Evolutionary conservation across 2,329 filamentous ascomycete genomes (phyloP).

Genomic region (Aureobasidium pullulans): DNA sequence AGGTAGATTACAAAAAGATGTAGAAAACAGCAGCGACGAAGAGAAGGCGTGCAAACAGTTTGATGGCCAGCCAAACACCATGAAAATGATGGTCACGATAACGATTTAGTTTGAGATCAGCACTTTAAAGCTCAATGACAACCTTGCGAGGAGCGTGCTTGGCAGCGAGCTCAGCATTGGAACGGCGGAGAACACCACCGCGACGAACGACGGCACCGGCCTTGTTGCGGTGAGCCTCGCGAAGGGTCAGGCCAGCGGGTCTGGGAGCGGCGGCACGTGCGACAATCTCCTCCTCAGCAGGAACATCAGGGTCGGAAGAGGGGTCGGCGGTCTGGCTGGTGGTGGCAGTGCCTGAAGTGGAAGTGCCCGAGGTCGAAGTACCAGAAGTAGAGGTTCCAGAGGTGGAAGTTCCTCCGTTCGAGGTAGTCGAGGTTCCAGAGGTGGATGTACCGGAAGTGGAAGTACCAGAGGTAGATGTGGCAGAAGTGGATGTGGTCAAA

Average conservation of each 20-base stretch:
- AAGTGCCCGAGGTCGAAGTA: neutral
- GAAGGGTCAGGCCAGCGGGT: neutral
- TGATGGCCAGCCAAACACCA: neutral
- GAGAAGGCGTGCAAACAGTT: too few species aligned
- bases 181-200: constrained; percentile 5
- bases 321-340: neutral
- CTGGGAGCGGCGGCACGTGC: neutral
- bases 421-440: neutral
- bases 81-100: neutral
- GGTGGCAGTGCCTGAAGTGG: neutral
- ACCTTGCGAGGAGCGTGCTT: constrained; percentile 1
- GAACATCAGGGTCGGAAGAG: neutral
- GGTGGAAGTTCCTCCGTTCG: neutral
- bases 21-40: too few species aligned
- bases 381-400: neutral
- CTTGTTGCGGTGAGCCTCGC: neutral
- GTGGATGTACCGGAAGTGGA: neutral
- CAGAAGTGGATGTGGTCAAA: neutral
- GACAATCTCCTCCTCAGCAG: neutral
- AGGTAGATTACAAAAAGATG: too few species aligned
- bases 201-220: neutral
- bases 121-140: neutral
- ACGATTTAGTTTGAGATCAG: neutral
- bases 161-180: neutral
- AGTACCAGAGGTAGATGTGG: neutral